Base-by-base conservation (phyloP, 352 stramenopile species). In the Phytopythium oedochilum region DNA sequence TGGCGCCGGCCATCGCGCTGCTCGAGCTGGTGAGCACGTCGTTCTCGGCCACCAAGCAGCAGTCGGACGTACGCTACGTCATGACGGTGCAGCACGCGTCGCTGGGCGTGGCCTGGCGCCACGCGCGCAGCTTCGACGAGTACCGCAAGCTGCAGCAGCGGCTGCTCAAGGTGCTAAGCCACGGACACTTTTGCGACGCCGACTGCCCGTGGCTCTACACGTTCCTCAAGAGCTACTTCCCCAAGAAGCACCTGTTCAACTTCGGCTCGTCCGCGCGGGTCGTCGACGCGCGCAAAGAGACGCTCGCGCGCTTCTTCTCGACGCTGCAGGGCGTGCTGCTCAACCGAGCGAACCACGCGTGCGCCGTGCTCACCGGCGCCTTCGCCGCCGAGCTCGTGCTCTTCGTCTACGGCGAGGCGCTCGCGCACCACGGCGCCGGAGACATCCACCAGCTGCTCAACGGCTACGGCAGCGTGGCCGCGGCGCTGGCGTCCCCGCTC, bases 221-320 rank as follows among this genome's bases (percentile, higher is more conserved):
- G 9, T 89, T 91, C 44, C 46, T 91, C 15, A 86, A 84, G 63
- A 89, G 76, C 60, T 88, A 88, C 56, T 91, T 91, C 63, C 81
- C 81, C 14, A 86, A 86, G 59, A 83, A 79, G 31, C 51, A 77
- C 22, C 49, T 89, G 1, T 86, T 86, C 59, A 62, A 68, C 9
- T 86, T 87, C 29, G 31, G 36, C 42, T 61, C 64, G 3, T 81
- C 57, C 39, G 59, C 66, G 1, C 64, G 72, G 7, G 71, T 86
- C 18, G 57, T 86, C 28, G 63, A 69, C 5, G 57, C 67, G 26
- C 68, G 81, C 8, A 76, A 77, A 5, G 68, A 82, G 15, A 72
- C 72, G 31, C 70, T 91, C 15, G 69, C 81, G 51, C 48, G 67
- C 25, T 87, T 89, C 57, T 84, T 91, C 39, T 52, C 64, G n/a